Evolutionary conservation across 352 stramenopile genomes (phyloP), one percentile per base, ranked within the genome.

Genomic region (Aphanomyces stellatus): DNA sequence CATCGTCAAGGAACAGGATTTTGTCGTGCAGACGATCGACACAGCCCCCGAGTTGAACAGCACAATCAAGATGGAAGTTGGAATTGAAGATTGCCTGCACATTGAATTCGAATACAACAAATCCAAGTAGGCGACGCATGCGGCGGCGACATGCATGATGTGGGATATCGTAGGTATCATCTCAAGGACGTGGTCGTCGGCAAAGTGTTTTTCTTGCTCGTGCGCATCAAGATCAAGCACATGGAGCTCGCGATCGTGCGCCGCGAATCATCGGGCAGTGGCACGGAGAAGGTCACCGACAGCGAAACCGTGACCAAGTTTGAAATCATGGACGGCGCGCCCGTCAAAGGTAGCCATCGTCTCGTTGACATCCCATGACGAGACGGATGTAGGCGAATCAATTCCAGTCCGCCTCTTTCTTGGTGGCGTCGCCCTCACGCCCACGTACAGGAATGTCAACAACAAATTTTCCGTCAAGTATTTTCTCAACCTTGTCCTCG

Each of bases 61-160:
- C 69, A 81, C 89, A 15, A 98, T 99, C 64, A 98, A 98, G 78
- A 98, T 99, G 95, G 96, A 98, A 68, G 91, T 98, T 31, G 97
- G 97, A 19, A 99, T 99, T 73, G 96, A 99, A 80, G 96, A 99
- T 62, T 99, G 96, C 81, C 84, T 99, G 30, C 97, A 99, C 72
- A 98, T 99, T 74, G 96, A 99, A 84, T 99, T 99, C 72, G 90
- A 99, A 74, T 99, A 98, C 77, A 88, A 99, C 72, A 97, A 97
- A 69, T 85, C 91, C 51, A 91, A 88, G 69, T 99, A 98, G 79
- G 64, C 6, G 5, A 34, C 8, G 17, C 43, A 27, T 27, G 8
- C n/a, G 19, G 7, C 1, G 22, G n/a, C n/a, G n/a, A n/a, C n/a
- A n/a, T n/a, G n/a, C n/a, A n/a, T n/a, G n/a, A 19, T 55, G 27